phyloP scores from a whole-genome alignment of 2,329 filamentous ascomycete genomes.

The Colletotrichum orchidophilum region DNA sequence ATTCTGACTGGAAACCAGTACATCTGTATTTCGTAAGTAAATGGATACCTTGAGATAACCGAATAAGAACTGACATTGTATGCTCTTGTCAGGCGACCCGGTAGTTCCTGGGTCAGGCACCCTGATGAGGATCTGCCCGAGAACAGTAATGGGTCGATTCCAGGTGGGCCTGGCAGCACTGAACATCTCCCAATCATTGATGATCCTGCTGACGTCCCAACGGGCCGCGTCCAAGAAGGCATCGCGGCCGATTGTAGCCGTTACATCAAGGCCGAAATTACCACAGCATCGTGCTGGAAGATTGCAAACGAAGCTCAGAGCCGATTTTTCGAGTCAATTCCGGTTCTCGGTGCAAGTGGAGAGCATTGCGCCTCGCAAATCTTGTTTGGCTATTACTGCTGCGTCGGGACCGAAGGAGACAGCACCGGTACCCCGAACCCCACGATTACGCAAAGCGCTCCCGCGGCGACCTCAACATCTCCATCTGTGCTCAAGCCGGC shows the following conservation, averaged over 20 bases:
- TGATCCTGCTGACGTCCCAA: background rate
- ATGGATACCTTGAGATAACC: background rate
- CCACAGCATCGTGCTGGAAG: constrained; percentile 11
- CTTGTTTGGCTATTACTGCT: constrained; percentile 39
- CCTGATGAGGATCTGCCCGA: constrained; percentile 18
- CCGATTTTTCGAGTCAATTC: background rate
- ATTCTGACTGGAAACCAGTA: constrained; percentile 12
- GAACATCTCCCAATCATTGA: constrained; percentile 13
- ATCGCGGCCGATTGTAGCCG: constrained; percentile 15
- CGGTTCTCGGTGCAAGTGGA: constrained; percentile 34
- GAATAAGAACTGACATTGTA: too few species aligned
- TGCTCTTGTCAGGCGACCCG: background rate
- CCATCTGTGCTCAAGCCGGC: constrained; percentile 17
- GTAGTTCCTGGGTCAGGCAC: constrained; percentile 8
- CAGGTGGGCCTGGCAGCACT: constrained; percentile 28
- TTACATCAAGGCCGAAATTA: constrained; percentile 7
- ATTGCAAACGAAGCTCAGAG: constrained; percentile 5
- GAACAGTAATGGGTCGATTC: constrained; percentile 20
- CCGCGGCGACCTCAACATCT: background rate
- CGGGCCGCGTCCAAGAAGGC: constrained; percentile 17
- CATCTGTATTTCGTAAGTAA: constrained; percentile 9
- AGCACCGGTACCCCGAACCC: background rate
- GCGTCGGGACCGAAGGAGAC: constrained; percentile 27
- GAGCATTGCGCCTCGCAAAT: constrained; percentile 38
- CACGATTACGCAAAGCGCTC: background rate